A percentile compares a stretch with the other conserved stretches of the same genome.
Conservation (phyloP, 2,329 filamentous ascomycete species). For the Myriosclerotinia curreyana region DNA sequence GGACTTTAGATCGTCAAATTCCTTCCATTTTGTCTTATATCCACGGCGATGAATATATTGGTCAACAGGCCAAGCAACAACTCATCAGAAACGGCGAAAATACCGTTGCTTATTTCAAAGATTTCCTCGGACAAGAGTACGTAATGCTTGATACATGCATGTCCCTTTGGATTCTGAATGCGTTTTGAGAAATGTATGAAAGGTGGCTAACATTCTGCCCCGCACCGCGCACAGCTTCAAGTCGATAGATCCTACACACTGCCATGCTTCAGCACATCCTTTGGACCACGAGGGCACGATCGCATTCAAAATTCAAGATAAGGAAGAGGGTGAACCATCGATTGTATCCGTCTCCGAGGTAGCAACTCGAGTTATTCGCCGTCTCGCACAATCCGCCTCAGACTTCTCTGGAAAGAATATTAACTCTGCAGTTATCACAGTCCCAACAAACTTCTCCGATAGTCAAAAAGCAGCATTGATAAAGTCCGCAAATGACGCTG, state of each 20-base stretch:
- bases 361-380: slow-evolving; percentile 78
- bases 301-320: slow-evolving; percentile 81
- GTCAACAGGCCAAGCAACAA: slow-evolving; percentile 90
- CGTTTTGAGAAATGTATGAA: not conserved
- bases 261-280: slow-evolving; percentile 90
- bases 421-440: slow-evolving; percentile 89
- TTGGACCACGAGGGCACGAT: slow-evolving; percentile 68
- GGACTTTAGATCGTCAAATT: slow-evolving; percentile 79
- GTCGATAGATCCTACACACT: slow-evolving; percentile 92
- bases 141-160: slow-evolving; percentile 31
- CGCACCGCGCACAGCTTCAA: slow-evolving; percentile 61
- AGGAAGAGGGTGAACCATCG: slow-evolving; percentile 60
- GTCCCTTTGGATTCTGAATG: not conserved
- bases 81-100: slow-evolving; percentile 89
- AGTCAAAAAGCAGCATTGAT: slow-evolving; percentile 79
- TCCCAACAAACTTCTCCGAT: slow-evolving; percentile 90
- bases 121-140: slow-evolving; percentile 92
- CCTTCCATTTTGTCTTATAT: slow-evolving; percentile 92
- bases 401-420: slow-evolving; percentile 92
- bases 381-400: slow-evolving; percentile 76
- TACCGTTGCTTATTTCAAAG: slow-evolving; percentile 93
- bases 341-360: slow-evolving; percentile 76
- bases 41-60: slow-evolving; percentile 94
- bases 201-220: slow-evolving; percentile 29
- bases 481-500: slow-evolving; percentile 74